Evolutionary conservation across 2,329 filamentous ascomycete genomes (phyloP).

Genomic region (Sordariomycetes sp.): DNA sequence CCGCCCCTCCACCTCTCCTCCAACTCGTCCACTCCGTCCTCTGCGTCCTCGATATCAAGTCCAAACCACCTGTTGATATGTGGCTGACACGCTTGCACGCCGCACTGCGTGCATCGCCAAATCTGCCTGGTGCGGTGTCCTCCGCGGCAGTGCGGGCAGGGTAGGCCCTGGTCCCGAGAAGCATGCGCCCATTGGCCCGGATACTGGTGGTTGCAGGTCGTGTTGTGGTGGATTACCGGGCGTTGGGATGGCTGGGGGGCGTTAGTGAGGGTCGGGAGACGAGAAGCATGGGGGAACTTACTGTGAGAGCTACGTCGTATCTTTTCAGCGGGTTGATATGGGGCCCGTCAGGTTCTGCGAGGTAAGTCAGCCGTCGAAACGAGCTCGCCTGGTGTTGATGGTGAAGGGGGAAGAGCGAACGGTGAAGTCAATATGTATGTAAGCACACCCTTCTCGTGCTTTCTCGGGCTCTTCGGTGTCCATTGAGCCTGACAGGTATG

Average conservation of each 20-base stretch:
- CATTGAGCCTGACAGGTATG: too few species aligned
- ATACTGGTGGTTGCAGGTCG: background rate
- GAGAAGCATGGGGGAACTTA: background rate
- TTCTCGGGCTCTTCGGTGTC: too few species aligned
- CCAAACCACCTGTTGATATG: background rate
- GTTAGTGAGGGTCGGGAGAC: background rate
- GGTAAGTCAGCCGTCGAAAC: too few species aligned
- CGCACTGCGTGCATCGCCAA: background rate
- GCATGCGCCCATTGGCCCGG: background rate
- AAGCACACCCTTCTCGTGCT: too few species aligned
- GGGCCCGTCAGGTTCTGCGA: background rate
- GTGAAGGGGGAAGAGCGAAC: too few species aligned
- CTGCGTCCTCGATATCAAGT: background rate
- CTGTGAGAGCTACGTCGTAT: background rate
- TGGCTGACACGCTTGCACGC: background rate
- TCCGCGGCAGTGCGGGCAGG: background rate
- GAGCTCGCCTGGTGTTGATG: too few species aligned
- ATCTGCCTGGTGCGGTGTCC: background rate
- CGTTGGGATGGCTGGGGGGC: background rate
- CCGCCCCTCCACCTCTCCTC: background rate
- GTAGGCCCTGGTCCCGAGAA: background rate
- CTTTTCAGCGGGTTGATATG: background rate
- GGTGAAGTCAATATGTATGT: too few species aligned
- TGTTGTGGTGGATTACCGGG: background rate
- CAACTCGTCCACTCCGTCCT: background rate